A percentile compares a stretch with the other conserved stretches of the same genome.
These are phyloP conservation scores for Diplodia mutila DNA, from an alignment of 2,329 filamentous ascomycete species.

Conservation along the genomic window DNA sequence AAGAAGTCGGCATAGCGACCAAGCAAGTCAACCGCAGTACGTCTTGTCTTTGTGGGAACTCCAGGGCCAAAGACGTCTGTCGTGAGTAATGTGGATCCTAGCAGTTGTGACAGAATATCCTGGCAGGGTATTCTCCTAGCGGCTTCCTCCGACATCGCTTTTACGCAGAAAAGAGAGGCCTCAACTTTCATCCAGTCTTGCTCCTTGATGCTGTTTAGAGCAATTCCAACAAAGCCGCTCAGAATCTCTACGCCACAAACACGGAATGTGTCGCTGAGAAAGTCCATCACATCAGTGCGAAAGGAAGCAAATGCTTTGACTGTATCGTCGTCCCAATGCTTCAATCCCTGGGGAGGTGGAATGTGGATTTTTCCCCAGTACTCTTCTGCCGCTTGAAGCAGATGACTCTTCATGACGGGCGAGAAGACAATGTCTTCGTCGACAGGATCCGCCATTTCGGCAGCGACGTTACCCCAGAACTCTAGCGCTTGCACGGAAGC, in stretches of 20 bases:
- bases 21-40: conserved; percentile 71
- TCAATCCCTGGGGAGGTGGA: conserved; percentile 61
- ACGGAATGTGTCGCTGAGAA: conserved; percentile 72
- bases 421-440: conserved; percentile 41
- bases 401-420: conserved; percentile 61
- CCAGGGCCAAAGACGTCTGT: conserved; percentile 49
- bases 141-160: conserved; percentile 68
- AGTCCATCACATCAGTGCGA: conserved; percentile 76
- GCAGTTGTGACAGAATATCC: conserved; percentile 62
- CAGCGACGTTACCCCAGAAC: conserved; percentile 79
- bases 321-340: conserved; percentile 71
- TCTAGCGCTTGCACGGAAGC: conserved; percentile 71
- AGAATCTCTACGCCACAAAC: conserved; percentile 52
- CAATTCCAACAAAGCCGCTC: conserved; percentile 51
- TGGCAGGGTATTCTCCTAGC: conserved; percentile 63
- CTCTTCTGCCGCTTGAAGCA: conserved; percentile 67
- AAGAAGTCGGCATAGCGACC: conserved; percentile 79
- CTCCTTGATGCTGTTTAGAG: conserved; percentile 45
- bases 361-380: conserved; percentile 72
- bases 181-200: conserved; percentile 56
- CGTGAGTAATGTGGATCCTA: conserved; percentile 63
- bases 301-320: conserved; percentile 71
- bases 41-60: conserved; percentile 66
- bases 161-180: conserved; percentile 63
- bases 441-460: conserved; percentile 64